These are phyloP conservation scores for Chaetomiaceae sp. DNA, from an alignment of 2,329 filamentous ascomycete genomes.

Conservation along the genomic window DNA sequence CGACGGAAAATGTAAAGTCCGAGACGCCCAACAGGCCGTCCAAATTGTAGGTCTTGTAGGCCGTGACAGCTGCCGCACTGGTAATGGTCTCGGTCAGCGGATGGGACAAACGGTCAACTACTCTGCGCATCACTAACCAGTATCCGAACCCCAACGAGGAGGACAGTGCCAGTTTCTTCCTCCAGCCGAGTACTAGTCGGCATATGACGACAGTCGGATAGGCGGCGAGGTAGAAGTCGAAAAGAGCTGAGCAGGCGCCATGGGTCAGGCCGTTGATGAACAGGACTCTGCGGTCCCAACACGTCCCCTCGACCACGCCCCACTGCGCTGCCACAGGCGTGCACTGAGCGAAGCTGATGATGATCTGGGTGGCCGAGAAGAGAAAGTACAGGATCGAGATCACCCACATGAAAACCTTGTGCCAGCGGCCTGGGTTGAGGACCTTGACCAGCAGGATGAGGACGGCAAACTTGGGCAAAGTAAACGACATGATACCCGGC, in stretches of 20 bases:
- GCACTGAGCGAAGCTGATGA: conserved; percentile 42
- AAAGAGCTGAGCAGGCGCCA: conserved; percentile 29
- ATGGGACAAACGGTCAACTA: neutral
- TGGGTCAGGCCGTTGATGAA: conserved; percentile 35
- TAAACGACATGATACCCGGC: conserved; percentile 38
- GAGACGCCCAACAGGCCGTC: conserved; percentile 23
- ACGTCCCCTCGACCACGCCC: conserved; percentile 34
- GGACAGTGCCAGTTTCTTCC: conserved; percentile 39
- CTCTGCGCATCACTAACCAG: conserved; percentile 27
- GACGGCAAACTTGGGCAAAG: conserved; percentile 40
- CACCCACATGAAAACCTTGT: conserved; percentile 33
- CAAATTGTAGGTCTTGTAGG: conserved; percentile 33
- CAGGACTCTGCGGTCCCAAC: conserved; percentile 34
- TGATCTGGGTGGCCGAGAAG: conserved; percentile 34
- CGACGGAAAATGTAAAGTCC: conserved; percentile 35
- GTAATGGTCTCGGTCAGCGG: neutral
- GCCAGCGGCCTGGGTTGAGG: conserved; percentile 33
- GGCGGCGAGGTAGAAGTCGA: conserved; percentile 41
- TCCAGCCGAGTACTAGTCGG: conserved; percentile 34
- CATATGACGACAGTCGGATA: conserved; percentile 38
- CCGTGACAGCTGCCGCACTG: conserved; percentile 29
- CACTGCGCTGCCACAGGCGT: conserved; percentile 39
- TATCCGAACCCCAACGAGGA: conserved; percentile 38
- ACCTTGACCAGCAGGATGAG: conserved; percentile 37
- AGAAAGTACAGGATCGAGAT: conserved; percentile 32